Percentiles rank a stretch among this genome's conserved stretches.
These are phyloP conservation scores for Flaveria sonorensis DNA, from an alignment of 129 eudicot genomes.

Conservation along the genomic window DNA sequence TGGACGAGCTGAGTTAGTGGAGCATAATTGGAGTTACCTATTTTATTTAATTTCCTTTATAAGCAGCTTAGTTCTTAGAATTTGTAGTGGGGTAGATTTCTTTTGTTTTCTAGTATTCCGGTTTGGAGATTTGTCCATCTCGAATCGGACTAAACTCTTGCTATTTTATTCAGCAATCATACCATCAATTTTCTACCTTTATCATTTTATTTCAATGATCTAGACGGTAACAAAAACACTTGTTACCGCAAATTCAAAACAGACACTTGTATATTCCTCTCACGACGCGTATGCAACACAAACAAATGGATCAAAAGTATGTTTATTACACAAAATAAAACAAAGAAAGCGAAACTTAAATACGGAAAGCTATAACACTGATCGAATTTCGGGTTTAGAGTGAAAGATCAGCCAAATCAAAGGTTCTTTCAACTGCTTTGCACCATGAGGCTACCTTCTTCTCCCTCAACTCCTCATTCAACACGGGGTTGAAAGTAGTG, in stretches of 20 bases:
- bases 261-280: background rate
- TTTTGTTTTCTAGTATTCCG: no score
- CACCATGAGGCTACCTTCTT: constrained; percentile 94
- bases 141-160: no score
- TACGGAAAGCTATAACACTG: background rate
- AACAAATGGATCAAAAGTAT: background rate
- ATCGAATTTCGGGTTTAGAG: constrained; percentile 32
- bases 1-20: no score
- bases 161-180: no score
- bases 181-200: no score
- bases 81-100: no score
- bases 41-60: no score
- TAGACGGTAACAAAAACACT: background rate
- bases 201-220: background rate
- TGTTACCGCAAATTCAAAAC: background rate
- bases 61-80: no score
- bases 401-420: constrained; percentile 96
- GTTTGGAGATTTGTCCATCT: no score
- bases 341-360: constrained; percentile 1
- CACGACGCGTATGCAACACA: background rate
- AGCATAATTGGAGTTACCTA: no score
- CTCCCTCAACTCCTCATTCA: constrained; percentile 63
- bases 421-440: constrained; percentile 86
- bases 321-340: constrained; percentile 23
- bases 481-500: constrained; percentile 53